Conservation (phyloP, 805 yeast genomes). For the Candida insectalens region DNA sequence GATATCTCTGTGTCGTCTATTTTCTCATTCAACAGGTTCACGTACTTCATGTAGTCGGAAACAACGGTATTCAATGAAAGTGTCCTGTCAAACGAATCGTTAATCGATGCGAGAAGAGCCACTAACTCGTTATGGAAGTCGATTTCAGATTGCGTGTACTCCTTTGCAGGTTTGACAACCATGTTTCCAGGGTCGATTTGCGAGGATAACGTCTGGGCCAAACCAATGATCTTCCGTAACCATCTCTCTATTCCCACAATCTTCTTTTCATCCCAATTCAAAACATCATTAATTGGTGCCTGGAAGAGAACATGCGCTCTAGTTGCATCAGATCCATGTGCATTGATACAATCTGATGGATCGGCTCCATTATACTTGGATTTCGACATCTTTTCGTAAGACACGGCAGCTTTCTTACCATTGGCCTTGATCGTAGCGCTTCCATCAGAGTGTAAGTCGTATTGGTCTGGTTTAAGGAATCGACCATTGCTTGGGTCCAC, state of each 20-base stretch:
- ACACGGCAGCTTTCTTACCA: slow-evolving; percentile 40
- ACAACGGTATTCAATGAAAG: slow-evolving; percentile 74
- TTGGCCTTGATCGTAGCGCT: slow-evolving; percentile 39
- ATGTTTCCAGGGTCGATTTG: slow-evolving; percentile 2
- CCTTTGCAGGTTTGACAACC: slow-evolving; percentile 5
- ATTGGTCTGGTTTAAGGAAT: slow-evolving; percentile 72
- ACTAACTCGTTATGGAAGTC: slow-evolving; percentile 50
- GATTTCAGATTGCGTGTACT: slow-evolving; percentile 34
- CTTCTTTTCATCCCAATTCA: slow-evolving; percentile 85
- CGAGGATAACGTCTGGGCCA: slow-evolving; percentile 16
- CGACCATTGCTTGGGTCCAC: slow-evolving; percentile 62
- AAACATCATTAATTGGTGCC: slow-evolving; percentile 75
- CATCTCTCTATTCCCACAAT: slow-evolving; percentile 86
- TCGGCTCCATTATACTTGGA: slow-evolving; percentile 93
- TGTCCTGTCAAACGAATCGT: slow-evolving; percentile 47
- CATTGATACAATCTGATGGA: slow-evolving; percentile 63
- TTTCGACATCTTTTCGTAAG: slow-evolving; percentile 93
- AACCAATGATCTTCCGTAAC: slow-evolving; percentile 49
- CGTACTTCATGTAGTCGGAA: slow-evolving; percentile 82
- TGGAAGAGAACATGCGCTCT: slow-evolving; percentile 89
- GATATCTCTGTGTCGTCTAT: slow-evolving; percentile 27
- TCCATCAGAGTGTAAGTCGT: slow-evolving; percentile 31
- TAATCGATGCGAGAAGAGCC: slow-evolving; percentile 35
- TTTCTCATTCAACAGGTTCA: slow-evolving; percentile 38
- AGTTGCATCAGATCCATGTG: slow-evolving; percentile 88